Evolutionary conservation across 371 early-diverging fungal species (phyloP).

Genomic region (Mucor lusitanicus): DNA sequence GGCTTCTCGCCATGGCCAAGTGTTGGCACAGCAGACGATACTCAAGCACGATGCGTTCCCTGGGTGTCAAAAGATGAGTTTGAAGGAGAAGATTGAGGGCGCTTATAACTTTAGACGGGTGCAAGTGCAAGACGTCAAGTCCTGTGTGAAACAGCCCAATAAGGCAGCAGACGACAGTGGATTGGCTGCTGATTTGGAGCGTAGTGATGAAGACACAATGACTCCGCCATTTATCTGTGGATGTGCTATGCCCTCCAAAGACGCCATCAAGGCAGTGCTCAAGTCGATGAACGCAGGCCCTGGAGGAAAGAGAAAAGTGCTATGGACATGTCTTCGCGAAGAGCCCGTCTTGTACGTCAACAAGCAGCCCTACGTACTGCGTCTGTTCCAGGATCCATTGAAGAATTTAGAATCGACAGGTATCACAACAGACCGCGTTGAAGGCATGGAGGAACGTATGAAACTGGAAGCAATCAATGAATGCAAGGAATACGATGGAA

Average conservation of each 20-base stretch:
- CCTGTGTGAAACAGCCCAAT: conserved; percentile 26
- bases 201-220: conserved; percentile 6
- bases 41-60: conserved; percentile 64
- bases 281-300: conserved; percentile 56
- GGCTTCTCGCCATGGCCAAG: conserved; percentile 49
- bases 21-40: conserved; percentile 57
- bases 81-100: conserved; percentile 60
- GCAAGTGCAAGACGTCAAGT: conserved; percentile 23
- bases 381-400: conserved; percentile 62
- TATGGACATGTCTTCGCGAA: conserved; percentile 77
- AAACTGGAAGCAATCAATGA: conserved; percentile 62
- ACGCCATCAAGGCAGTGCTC: conserved; percentile 56
- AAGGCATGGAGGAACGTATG: conserved; percentile 72
- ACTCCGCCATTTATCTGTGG: conserved; percentile 56
- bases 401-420: conserved; percentile 72
- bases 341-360: conserved; percentile 80
- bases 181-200: conserved; percentile 16
- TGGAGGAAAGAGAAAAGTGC: conserved; percentile 44
- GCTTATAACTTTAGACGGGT: conserved; percentile 59
- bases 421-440: conserved; percentile 69
- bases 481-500: conserved; percentile 50
- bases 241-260: conserved; percentile 68
- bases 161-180: conserved; percentile 43
- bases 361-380: conserved; percentile 63
- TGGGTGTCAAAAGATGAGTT: conserved; percentile 60